Conservation (phyloP, 208 protist genomes). For the Herpetomonas samuelpessoai region DNA sequence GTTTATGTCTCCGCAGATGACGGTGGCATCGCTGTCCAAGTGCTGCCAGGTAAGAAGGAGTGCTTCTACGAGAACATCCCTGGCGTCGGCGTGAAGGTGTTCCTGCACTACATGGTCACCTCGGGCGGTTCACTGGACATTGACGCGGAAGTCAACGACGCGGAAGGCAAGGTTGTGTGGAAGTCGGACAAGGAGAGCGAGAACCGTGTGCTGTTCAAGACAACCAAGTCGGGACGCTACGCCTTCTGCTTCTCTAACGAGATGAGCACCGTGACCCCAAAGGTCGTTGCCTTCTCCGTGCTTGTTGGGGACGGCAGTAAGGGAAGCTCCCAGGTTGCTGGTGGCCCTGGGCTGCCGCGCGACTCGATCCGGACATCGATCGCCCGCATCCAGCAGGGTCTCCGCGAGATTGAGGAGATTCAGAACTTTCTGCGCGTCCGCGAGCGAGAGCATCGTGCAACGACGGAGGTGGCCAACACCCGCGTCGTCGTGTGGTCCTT, state of each 20-base stretch:
- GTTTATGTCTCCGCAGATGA: constrained; percentile 30
- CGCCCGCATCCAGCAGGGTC: constrained; percentile 51
- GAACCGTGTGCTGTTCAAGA: constrained; percentile 81
- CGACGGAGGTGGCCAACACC: constrained; percentile 79
- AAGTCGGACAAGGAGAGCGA: constrained; percentile 39
- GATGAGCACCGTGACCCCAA: constrained; percentile 80
- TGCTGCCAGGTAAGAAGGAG: constrained; percentile 41
- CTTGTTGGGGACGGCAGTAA: constrained; percentile 46
- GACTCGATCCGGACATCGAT: constrained; percentile 67
- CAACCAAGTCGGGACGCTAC: constrained; percentile 48
- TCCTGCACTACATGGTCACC: constrained; percentile 77
- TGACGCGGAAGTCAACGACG: constrained; percentile 42
- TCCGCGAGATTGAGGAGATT: constrained; percentile 73
- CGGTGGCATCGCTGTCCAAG: constrained; percentile 43
- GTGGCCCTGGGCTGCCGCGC: too few species aligned
- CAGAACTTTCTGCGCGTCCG: constrained; percentile 67
- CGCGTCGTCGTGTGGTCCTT: constrained; percentile 80
- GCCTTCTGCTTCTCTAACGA: constrained; percentile 88
- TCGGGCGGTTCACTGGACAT: constrained; percentile 83
- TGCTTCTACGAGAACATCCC: constrained; percentile 83
- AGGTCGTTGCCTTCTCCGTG: constrained; percentile 81
- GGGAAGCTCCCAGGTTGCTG: too few species aligned
- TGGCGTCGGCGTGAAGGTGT: constrained; percentile 45
- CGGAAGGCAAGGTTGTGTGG: constrained; percentile 64
- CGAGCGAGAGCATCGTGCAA: constrained; percentile 73